phyloP scores from a whole-genome alignment of 1,139 yeast species.

The Nadsonia starkeyi-henricii region DNA sequence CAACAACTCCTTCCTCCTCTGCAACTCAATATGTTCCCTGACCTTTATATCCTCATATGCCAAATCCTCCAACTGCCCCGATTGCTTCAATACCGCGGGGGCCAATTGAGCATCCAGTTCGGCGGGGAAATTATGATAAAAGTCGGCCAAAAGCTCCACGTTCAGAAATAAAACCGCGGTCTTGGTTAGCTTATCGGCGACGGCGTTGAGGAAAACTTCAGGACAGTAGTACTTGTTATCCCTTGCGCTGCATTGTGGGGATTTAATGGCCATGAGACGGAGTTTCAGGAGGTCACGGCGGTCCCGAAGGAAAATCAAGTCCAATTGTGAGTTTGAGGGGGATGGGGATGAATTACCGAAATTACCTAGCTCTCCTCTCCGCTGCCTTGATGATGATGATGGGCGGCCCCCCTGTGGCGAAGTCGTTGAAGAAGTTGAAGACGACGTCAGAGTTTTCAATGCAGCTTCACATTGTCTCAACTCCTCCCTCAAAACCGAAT shows the following conservation, averaged over 20 bases:
- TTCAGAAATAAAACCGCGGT: slow-evolving; percentile 88
- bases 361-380: no score
- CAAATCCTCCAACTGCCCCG: slow-evolving; percentile 56
- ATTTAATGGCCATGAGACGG: slow-evolving; percentile 64
- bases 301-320: slow-evolving; percentile 67
- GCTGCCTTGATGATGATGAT: no score
- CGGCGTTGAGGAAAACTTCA: slow-evolving; percentile 83
- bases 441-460: no score
- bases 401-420: no score
- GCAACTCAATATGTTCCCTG: slow-evolving; percentile 80
- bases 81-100: slow-evolving; percentile 32
- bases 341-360: no score
- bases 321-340: no score
- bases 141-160: slow-evolving; percentile 86
- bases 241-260: slow-evolving; percentile 60
- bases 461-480: slow-evolving; percentile 66
- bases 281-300: slow-evolving; percentile 55
- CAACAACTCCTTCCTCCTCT: slow-evolving; percentile 78
- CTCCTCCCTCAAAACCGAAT: slow-evolving; percentile 65
- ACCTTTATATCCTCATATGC: slow-evolving; percentile 94
- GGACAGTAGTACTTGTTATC: slow-evolving; percentile 87
- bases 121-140: slow-evolving; percentile 90
- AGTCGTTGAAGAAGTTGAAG: no score
- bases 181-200: slow-evolving; percentile 77
- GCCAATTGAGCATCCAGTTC: slow-evolving; percentile 72